Conservation (phyloP, 139 green algal species). For the Pleodorina starrii region DNA sequence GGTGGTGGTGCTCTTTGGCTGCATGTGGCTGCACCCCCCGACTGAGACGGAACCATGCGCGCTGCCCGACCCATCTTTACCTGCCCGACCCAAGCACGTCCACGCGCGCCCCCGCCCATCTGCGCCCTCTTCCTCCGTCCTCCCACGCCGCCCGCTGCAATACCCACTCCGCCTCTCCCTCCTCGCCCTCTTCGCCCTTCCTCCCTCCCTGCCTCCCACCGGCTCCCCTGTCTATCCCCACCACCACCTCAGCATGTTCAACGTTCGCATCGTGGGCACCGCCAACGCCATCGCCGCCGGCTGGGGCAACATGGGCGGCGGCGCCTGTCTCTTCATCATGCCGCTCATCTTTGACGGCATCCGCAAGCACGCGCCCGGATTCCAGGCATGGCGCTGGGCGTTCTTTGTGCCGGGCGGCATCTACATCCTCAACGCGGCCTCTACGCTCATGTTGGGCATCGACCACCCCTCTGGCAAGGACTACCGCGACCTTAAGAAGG, state of each 20-base stretch:
- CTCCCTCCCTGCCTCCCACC: background rate
- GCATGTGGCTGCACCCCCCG: no score
- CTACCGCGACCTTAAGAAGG: constrained; percentile 83
- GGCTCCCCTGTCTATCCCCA: background rate
- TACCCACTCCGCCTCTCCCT: no score
- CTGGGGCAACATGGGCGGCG: constrained; percentile 94
- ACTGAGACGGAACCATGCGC: no score
- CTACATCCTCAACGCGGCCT: constrained; percentile 81
- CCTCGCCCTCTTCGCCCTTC: background rate
- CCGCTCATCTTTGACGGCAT: constrained; percentile 85
- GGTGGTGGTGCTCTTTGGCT: no score
- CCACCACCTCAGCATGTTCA: constrained; percentile 86
- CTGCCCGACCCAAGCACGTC: no score
- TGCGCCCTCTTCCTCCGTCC: no score
- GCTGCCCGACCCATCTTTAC: no score
- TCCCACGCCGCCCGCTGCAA: no score
- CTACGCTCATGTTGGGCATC: constrained; percentile 64
- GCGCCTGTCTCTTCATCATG: constrained; percentile 95
- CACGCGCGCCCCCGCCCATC: no score
- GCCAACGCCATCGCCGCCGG: constrained; percentile 89
- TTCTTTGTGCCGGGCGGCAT: constrained; percentile 85
- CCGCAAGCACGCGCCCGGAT: constrained; percentile 42
- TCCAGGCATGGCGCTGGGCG: constrained; percentile 72
- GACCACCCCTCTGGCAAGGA: constrained; percentile 62
- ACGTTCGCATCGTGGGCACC: constrained; percentile 88